phyloP scores from a whole-genome alignment of 1,284 basidiomycete genomes.

The Coriolopsis trogii region DNA sequence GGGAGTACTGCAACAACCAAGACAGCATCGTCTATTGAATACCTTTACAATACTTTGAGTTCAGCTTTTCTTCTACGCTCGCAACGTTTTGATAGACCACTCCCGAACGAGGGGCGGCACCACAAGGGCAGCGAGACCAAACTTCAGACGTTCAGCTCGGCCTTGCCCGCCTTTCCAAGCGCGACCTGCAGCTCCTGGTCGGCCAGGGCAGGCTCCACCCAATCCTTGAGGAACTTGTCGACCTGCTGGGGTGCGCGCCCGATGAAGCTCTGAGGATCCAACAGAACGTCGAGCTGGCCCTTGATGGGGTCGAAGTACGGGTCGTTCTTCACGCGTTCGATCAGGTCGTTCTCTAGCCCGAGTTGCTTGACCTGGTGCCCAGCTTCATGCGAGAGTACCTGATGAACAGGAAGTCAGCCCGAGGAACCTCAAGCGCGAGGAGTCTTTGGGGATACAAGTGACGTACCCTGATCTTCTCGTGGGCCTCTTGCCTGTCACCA shows the following conservation, averaged over 20 bases:
- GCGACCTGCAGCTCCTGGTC: constrained; percentile 66
- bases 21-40: no score
- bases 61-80: no score
- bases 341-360: constrained; percentile 95
- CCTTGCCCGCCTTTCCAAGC: constrained; percentile 42
- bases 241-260: constrained; percentile 94
- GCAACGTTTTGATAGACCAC: no score
- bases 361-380: constrained; percentile 94
- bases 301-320: constrained; percentile 68
- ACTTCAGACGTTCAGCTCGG: constrained; percentile 41
- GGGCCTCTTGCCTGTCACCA: constrained; percentile 95
- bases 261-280: constrained; percentile 87
- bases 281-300: constrained; percentile 62
- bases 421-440: not conserved
- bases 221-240: constrained; percentile 85
- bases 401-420: not conserved
- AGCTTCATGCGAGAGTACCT: constrained; percentile 95
- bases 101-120: no score
- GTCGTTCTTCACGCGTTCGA: constrained; percentile 80
- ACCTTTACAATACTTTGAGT: no score
- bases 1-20: no score
- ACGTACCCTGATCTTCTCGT: constrained; percentile 91
- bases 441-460: constrained; percentile 4
- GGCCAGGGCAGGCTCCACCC: constrained; percentile 87
- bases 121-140: no score